Conservation (phyloP, 2,329 filamentous ascomycete genomes). For the Apiospora aurea region DNA sequence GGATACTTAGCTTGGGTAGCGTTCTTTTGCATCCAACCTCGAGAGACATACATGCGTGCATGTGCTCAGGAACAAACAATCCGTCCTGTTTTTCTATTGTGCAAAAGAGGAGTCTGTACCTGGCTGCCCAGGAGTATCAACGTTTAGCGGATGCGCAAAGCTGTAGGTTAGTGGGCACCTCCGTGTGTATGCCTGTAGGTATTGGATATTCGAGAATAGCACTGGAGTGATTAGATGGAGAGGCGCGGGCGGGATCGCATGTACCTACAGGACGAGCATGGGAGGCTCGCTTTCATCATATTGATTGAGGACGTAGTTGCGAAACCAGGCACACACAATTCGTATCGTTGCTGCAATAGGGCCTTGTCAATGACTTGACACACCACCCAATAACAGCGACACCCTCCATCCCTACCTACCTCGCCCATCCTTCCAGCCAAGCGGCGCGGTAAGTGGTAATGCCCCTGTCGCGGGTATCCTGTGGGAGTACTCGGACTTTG, state of each 20-base stretch:
- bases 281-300: neutral
- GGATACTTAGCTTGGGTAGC: neutral
- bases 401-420: conserved; percentile 18
- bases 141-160: conserved; percentile 10
- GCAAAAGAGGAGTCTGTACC: conserved; percentile 15
- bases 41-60: conserved; percentile 15
- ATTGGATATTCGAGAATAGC: conserved; percentile 19
- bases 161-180: conserved; percentile 9
- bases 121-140: conserved; percentile 3
- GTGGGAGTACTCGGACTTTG: conserved; percentile 22
- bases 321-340: conserved; percentile 25
- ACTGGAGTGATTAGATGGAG: neutral
- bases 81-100: neutral
- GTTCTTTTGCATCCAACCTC: conserved; percentile 20
- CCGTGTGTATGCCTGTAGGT: neutral
- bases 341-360: conserved; percentile 22
- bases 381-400: conserved; percentile 21
- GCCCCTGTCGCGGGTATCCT: conserved; percentile 22
- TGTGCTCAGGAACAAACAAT: conserved; percentile 18
- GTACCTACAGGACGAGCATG: conserved; percentile 9
- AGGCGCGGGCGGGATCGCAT: neutral
- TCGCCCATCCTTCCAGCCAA: conserved; percentile 19
- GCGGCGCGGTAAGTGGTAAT: conserved; percentile 15
- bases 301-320: conserved; percentile 13
- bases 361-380: conserved; percentile 17